Base-by-base conservation (phyloP, 257 asterid species). In the Ilex asprella region DNA sequence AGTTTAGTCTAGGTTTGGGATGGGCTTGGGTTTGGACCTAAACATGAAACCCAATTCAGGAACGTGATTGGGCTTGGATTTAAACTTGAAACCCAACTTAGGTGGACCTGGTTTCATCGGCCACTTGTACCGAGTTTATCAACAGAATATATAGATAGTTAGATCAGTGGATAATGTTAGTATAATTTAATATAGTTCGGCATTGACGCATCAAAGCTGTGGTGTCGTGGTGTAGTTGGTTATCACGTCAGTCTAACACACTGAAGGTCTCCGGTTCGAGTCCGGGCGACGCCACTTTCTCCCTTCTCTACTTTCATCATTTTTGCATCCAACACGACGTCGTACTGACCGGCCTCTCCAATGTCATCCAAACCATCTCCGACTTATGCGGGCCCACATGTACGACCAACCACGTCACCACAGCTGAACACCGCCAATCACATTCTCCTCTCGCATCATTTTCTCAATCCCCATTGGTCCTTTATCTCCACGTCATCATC, bases 141-240 rank as follows among this genome's bases (percentile, higher is more conserved):
- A 21, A 21, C 0, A 21, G 27, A 21, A 21, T 21, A 21, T 21
- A 21, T 1, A 21, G 27, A 21, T 21, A 21, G 27, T 21, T 21
- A 21, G 27, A 21, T 21, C 27, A 21, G 27, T 21, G 27, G 27
- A 21, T 21, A 21, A 21, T 21, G 27, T 21, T 21, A 21, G 1
- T 21, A 21, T 21, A 21, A 21, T 21, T 21, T 21, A 21, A 21
- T 21, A 21, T 21, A 21, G 27, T 21, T 21, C 27, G 27, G 27
- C 27, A 21, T 21, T 21, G 0, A 0, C 27, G 1, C 1, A 21
- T 21, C 41, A 35, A 46, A 46, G n/a, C n/a, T 53, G 27, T 21
- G 94, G 91, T 86, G 62, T 90, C 93, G 93, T 87, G 96, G 96
- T 90, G 96, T 90, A 90, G 97, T 85, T 87, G 97, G 98, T 88